A percentile compares a stretch with the other conserved stretches of the same genome.
Conservation (phyloP, 2,329 filamentous ascomycete species). For the Hymenoscyphus fraxineus region DNA sequence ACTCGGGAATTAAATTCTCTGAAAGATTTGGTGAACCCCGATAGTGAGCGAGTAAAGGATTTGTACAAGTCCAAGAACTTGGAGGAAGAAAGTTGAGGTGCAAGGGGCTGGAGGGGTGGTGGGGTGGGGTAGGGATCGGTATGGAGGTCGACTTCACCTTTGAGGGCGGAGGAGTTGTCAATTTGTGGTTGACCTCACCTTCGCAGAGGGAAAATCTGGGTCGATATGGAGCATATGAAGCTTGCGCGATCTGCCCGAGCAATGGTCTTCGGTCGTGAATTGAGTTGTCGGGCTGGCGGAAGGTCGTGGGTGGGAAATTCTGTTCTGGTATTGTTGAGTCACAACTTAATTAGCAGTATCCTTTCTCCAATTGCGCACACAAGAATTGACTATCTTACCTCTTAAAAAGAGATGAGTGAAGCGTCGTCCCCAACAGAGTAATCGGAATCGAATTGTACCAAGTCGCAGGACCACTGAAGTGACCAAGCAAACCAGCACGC, state of each 20-base stretch:
- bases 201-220: not conserved
- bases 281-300: not conserved
- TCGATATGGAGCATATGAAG: not conserved
- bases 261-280: not conserved
- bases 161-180: not conserved
- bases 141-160: not conserved
- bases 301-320: not conserved
- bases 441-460: constrained; percentile 40
- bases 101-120: not conserved
- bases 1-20: constrained; percentile 21
- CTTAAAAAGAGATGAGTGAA: constrained; percentile 29
- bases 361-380: constrained; percentile 16
- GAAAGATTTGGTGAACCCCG: constrained; percentile 21
- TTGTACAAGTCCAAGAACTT: not conserved
- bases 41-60: constrained; percentile 15
- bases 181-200: too few species aligned
- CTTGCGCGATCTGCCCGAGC: not conserved
- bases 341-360: constrained; percentile 34
- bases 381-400: constrained; percentile 24
- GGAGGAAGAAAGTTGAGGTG: not conserved
- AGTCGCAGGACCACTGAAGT: constrained; percentile 23
- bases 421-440: constrained; percentile 37
- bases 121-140: not conserved
- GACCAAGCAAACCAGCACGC: constrained; percentile 52
- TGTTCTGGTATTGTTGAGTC: constrained; percentile 7